Evolutionary conservation across 441 rosid genomes (phyloP).

Genomic region (Arabidopsis hybrid): DNA sequence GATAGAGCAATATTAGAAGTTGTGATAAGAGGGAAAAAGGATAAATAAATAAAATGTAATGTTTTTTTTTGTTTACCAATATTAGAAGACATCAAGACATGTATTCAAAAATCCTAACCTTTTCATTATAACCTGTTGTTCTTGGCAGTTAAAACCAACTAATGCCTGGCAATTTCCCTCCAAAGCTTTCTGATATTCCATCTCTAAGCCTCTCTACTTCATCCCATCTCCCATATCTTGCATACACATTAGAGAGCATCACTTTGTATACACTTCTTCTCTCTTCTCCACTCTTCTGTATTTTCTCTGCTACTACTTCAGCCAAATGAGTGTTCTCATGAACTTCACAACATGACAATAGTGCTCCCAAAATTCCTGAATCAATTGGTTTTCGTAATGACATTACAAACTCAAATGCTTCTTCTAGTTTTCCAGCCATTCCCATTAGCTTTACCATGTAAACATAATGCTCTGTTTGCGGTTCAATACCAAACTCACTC

Average conservation of each 20-base stretch:
- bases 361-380: conserved; percentile 81
- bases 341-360: conserved; percentile 75
- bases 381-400: conserved; percentile 72
- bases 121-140: not conserved
- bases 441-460: conserved; percentile 84
- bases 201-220: conserved; percentile 68
- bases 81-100: no score
- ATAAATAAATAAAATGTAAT: not conserved
- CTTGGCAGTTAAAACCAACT: conserved; percentile 54
- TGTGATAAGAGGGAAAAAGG: conserved; percentile 17
- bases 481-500: conserved; percentile 65
- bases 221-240: conserved; percentile 79
- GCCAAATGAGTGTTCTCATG: conserved; percentile 67
- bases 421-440: conserved; percentile 69
- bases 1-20: conserved; percentile 12
- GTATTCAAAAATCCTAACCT: no score
- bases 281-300: conserved; percentile 56
- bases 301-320: conserved; percentile 63
- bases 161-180: conserved; percentile 62
- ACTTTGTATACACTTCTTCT: conserved; percentile 73
- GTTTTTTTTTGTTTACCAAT: not conserved
- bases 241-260: conserved; percentile 83
- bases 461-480: conserved; percentile 70
- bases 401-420: conserved; percentile 63
- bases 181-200: conserved; percentile 41